A percentile compares a stretch with the other conserved stretches of the same genome.
phyloP scores from a whole-genome alignment of 1,139 yeast genomes.

The Debaryomyces nepalensis region DNA sequence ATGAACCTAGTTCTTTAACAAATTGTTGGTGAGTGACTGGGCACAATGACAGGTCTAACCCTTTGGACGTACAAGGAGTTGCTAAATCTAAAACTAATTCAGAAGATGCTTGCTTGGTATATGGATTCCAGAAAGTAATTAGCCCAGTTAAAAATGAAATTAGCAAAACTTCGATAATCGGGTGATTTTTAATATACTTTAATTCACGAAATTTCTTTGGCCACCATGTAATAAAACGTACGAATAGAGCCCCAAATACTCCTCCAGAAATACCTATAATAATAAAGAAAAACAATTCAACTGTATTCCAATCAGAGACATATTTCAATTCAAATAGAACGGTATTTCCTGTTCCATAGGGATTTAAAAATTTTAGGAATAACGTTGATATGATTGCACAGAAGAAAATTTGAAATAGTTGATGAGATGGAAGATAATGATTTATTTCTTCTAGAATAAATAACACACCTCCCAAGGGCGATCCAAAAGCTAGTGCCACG shows the following conservation, averaged over 20 bases:
- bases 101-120: slow-evolving; percentile 57
- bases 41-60: slow-evolving; percentile 42
- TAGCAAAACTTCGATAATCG: slow-evolving; percentile 52
- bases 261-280: slow-evolving; percentile 63
- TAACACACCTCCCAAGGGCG: slow-evolving; percentile 71
- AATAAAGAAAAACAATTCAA: slow-evolving; percentile 53
- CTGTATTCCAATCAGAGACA: slow-evolving; percentile 57
- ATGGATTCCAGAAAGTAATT: slow-evolving; percentile 56
- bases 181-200: slow-evolving; percentile 41
- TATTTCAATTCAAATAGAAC: slow-evolving; percentile 63
- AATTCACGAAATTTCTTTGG: slow-evolving; percentile 43
- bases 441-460: slow-evolving; percentile 70
- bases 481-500: slow-evolving; percentile 71
- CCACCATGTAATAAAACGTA: slow-evolving; percentile 59
- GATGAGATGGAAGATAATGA: slow-evolving; percentile 61
- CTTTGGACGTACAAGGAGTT: slow-evolving; percentile 47
- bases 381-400: slow-evolving; percentile 65
- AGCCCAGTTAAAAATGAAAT: slow-evolving; percentile 55
- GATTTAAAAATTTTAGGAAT: slow-evolving; percentile 59
- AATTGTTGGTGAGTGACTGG: slow-evolving; percentile 39
- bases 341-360: slow-evolving; percentile 67
- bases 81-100: slow-evolving; percentile 59
- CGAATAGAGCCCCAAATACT: slow-evolving; percentile 57
- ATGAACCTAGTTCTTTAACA: slow-evolving; percentile 37
- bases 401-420: slow-evolving; percentile 61